Percentiles rank a stretch among this genome's conserved stretches.
These are phyloP conservation scores for Chrysanthemum lavandulifolium DNA, from an alignment of 129 eudicot genomes.

Conservation along the genomic window DNA sequence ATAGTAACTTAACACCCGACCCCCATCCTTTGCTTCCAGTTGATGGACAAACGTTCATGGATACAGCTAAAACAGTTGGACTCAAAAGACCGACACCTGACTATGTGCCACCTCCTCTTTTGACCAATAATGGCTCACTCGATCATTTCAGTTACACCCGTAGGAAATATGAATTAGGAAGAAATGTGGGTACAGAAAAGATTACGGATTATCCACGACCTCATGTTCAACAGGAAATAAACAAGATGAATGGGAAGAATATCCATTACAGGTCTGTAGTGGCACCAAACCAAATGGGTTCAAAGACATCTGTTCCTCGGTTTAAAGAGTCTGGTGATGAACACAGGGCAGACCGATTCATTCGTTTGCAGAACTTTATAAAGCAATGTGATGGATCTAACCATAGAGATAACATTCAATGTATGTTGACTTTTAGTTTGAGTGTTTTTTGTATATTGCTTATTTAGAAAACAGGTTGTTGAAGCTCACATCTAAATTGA, in stretches of 20 bases:
- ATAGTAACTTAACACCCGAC: constrained; percentile 30
- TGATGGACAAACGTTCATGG: constrained; percentile 37
- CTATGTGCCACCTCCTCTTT: constrained; percentile 36
- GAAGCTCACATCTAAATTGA: neutral
- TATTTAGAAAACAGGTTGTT: neutral
- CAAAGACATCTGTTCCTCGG: constrained; percentile 34
- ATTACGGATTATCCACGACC: constrained; percentile 24
- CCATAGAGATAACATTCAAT: constrained; percentile 44
- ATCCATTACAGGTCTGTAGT: constrained; percentile 30
- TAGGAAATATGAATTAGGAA: constrained; percentile 54
- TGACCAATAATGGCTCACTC: constrained; percentile 39
- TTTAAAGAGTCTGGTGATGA: constrained; percentile 37
- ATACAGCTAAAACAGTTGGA: constrained; percentile 52
- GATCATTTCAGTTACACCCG: constrained; percentile 48
- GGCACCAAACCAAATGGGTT: constrained; percentile 31
- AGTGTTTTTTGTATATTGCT: neutral
- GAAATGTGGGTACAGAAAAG: constrained; percentile 29
- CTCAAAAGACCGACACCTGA: constrained; percentile 62
- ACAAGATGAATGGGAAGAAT: constrained; percentile 37
- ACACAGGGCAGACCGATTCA: constrained; percentile 51
- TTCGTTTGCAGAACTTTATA: constrained; percentile 60
- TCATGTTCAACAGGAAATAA: constrained; percentile 29
- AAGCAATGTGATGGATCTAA: constrained; percentile 63
- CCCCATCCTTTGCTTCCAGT: constrained; percentile 31
- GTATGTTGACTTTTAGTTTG: constrained; percentile 31